Conservation (phyloP, 2,329 filamentous ascomycete genomes). For the Diplodia sapinea region DNA sequence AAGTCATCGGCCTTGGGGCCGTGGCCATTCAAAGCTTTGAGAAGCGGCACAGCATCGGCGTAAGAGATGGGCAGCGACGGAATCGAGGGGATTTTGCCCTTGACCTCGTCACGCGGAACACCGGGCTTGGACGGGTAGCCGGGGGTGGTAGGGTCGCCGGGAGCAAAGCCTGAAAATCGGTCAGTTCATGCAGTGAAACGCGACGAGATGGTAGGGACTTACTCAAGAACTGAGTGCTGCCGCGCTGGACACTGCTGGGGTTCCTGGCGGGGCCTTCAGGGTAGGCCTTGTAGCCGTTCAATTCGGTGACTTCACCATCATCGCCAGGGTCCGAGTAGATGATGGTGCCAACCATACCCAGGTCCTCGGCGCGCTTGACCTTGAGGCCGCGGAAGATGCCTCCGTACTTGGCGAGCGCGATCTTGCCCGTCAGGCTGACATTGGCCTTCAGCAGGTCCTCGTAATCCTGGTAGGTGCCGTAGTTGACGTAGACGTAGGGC, state of each 20-base stretch:
- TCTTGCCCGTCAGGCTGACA: conserved; percentile 79
- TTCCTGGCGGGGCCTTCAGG: conserved; percentile 86
- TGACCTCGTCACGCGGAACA: conserved; percentile 73
- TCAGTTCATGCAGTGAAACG: neutral
- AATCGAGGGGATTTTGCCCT: conserved; percentile 77
- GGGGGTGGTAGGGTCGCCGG: conserved; percentile 84
- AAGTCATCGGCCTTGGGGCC: conserved; percentile 79
- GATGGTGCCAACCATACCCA: conserved; percentile 84
- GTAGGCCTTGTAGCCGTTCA: conserved; percentile 79
- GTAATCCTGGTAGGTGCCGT: conserved; percentile 84
- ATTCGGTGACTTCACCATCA: conserved; percentile 80
- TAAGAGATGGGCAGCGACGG: conserved; percentile 93
- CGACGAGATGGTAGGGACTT: conserved; percentile 32
- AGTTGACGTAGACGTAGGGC: conserved; percentile 87
- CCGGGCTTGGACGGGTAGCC: conserved; percentile 93
- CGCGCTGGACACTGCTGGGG: conserved; percentile 86
- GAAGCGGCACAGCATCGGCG: conserved; percentile 79
- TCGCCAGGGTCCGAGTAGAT: conserved; percentile 90
- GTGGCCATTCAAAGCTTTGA: conserved; percentile 89
- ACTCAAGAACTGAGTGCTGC: conserved; percentile 72
- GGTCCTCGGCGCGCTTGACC: conserved; percentile 87
- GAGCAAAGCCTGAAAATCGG: conserved; percentile 57
- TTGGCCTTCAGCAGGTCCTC: conserved; percentile 79
- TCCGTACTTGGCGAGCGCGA: conserved; percentile 86
- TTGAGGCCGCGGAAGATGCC: conserved; percentile 88